Base-by-base conservation (phyloP, 2,329 filamentous ascomycete species). In the Claviceps sp. region DNA sequence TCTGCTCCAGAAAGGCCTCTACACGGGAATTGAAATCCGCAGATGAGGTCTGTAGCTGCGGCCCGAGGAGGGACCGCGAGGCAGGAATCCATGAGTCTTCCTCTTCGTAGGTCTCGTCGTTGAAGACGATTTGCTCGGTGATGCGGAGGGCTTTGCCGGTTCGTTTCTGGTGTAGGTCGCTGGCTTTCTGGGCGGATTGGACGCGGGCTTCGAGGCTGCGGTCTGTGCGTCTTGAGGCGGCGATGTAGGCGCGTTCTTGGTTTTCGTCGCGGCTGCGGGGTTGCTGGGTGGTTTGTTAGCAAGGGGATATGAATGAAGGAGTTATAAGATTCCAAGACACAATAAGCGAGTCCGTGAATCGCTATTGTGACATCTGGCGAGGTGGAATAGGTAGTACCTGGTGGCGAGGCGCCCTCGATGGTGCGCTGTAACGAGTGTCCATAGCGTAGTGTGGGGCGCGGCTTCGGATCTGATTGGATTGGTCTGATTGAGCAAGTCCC, bases 81-180 rank as follows among this genome's bases (percentile, higher is more conserved):
- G 29, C 29, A 34, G 49, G 42, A 20, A 14, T 14, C 49, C 49
- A 39, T 14, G 29, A 86, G 50, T 95, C 89, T 62, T 95, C 87
- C 66, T 95, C 90, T 61, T 95, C 89, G 64, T 96, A 96, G 87
- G 95, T 95, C 64, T 94, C 88, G 65, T 95, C 90, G 56, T 88
- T 89, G 59, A 86, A 74, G 14, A 95, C 89, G 22, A 93, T 89
- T 62, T 93, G 79, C 66, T 90, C 85, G 22, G 84, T 89, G 52
- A 96, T 86, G 59, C 83, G 82, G 54, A 96, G 76, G 2, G 78
- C 80, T 58, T 88, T 86, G 39, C 90, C 91, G 0, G 90, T 95
- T 20, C 89, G 82, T 64, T 83, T 79, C 71, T 89, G 88, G 74
- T 95, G 91, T 40, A 95, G 88, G 60, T 88, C 83, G n/a, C 90